Base-by-base conservation (phyloP, 2,329 filamentous ascomycete species). In the Monilinia fructigena region DNA sequence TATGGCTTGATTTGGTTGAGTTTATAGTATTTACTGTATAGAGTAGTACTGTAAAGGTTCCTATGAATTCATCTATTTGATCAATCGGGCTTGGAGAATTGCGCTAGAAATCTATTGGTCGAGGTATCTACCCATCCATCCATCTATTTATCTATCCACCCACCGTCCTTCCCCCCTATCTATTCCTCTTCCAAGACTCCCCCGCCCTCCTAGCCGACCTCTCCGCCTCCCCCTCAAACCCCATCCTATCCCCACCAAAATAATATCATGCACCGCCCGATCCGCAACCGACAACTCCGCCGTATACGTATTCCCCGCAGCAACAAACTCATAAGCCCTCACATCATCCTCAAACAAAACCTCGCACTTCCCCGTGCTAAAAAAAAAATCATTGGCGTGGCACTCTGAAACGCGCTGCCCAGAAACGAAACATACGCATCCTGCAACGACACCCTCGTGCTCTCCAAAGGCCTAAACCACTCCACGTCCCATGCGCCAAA, bases 231-330 rank as follows among this genome's bases (percentile, higher is more conserved):
- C 78, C 74, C 59, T 78, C 71, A 67, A 82, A 84, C 0, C 81
- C 82, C 3, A 81, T 28, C 1, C 76, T 20, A 23, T 75, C 67
- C 0, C 81, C 1, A 80, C 3, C 1, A 80, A 60, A 23, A 82
- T 67, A 8, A 82, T 79, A 72, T 84, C 83, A 70, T 85, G 82
- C 26, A 78, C 77, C 4, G 76, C 79, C 12, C 73, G 68, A 58
- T 77, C 69, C 70, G 80, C 79, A 3, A 80, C 73, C 69, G 80
- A 75, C 16, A 81, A 67, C 62, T 76, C 76, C 1, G 83, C 75
- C 52, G 75, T 70, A 66, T 81, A 74, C 52, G 75, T 70, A 66
- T 81, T 82, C 0, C 80, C 80, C 53, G 76, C 63, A 8, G 70
- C 70, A 65, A 71, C 72, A 76, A 82, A 78, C 60, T 77, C 73